Base-by-base conservation (phyloP, 2,329 filamentous ascomycete species). In the Penicillium digitatum region DNA sequence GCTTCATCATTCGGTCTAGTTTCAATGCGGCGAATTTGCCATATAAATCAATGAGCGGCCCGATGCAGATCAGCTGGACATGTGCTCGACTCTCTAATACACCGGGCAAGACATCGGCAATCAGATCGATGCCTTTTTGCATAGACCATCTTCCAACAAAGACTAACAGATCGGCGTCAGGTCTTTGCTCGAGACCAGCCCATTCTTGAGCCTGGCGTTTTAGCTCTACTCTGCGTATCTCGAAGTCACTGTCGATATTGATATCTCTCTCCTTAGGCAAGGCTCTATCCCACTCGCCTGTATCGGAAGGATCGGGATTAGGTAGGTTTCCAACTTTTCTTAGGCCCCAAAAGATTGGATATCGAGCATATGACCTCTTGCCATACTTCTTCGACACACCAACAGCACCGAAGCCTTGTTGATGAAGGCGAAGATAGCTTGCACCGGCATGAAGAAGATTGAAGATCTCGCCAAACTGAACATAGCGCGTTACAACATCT, bases 121-220 rank as follows among this genome's bases (percentile, higher is more conserved):
- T 87, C 47, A 87, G 73, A 66, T 88, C 85, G 48, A 87, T 78
- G 50, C 85, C 85, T 68, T 88, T 88, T 64, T 88, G 85, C 77
- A 85, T 81, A 10, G 81, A 85, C 85, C 85, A 88, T 58, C 85
- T 81, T 55, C 85, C 85, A 42, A 87, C 85, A 61, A 88, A 88
- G 9, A 87, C 85, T 59, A 87, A 80, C 9, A 88, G 76, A 55
- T 87, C 83, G 2, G 85, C 84, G 37, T 83, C 76, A 1, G 83
- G 80, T 60, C 84, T 79, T 50, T 83, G 77, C 3, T 85, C 76
- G 2, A 88, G 75, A 14, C 82, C 83, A 40, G 85, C 85, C 85
- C 85, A 88, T 70, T 85, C 81, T 63, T 87, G 85, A 20, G 85
- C 84, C 67, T 87, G 83, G 9, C 78, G 76, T 54, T 82, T 81